Evolutionary conservation across 208 protist species (phyloP), one percentile per base, ranked within the genome.

Genomic region (Trypanosoma caninum): DNA sequence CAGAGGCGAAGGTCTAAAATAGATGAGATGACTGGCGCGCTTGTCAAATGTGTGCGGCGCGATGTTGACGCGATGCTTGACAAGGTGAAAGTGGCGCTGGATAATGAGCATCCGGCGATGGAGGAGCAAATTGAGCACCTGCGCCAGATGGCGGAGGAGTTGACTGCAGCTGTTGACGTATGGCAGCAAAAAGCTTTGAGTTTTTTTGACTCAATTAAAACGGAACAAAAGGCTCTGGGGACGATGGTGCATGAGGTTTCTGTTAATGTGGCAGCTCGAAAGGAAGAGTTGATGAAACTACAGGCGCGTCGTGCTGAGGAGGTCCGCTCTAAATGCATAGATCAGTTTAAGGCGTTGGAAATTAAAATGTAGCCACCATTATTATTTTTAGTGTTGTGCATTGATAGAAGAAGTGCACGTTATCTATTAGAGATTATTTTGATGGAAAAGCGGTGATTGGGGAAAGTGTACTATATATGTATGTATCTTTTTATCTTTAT

Each of bases 161-260:
- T 89, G 34, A 71, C 79, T 23, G 71, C 84, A 11, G 84, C 79
- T 13, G 80, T 95, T 23, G 78, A 89, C 13, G 57, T 87, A 63
- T 95, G 88, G 85, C 74, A 82, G 45, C 65, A 79, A 23, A 91
- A 92, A 60, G 88, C 88, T 20, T 63, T 78, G 51, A 79, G 57
- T 41, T 77, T 78, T 34, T 80, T 95, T 51, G 65, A 80, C 25
- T 66, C 69, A 50, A 89, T 95, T 42, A 78, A 83, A 44, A 80
- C 87, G 57, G 82, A 89, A 65, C 88, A 95, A 67, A 82, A 79
- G 14, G 72, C 37, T 13, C 77, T 95, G 7, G 70, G 72, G 11
- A 48, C 56, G 23, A 64, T 87, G 30, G 76, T 95, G 27, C 78
- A 89, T 34, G 81, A 87, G 46, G 71, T 77, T 9, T 81, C 75